phyloP scores from a whole-genome alignment of 2,329 filamentous ascomycete species.

The Botrytis hyacinthi region DNA sequence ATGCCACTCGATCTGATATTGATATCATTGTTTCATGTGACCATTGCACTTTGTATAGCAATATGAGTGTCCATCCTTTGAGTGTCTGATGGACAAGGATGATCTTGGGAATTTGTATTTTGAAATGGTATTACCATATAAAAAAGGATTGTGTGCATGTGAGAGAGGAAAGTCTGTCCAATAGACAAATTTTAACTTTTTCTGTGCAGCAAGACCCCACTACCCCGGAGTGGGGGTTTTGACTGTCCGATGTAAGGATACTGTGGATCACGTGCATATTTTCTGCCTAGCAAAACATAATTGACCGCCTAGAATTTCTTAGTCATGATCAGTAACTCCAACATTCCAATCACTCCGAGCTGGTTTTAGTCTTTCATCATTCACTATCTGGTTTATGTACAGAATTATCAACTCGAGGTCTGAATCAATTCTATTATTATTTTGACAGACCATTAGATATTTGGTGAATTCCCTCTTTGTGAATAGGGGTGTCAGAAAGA shows the following conservation, averaged over 20 bases:
- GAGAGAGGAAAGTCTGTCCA: not conserved
- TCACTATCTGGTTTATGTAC: not conserved
- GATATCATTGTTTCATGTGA: not conserved
- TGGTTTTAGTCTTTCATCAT: not conserved
- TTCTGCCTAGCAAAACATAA: not conserved
- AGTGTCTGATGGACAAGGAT: not conserved
- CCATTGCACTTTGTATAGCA: not conserved
- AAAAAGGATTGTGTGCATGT: not conserved
- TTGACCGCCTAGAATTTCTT: not conserved
- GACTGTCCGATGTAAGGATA: not conserved
- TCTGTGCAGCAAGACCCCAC: not conserved
- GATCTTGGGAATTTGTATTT: not conserved
- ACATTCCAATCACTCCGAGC: not conserved
- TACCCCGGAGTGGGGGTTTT: not conserved
- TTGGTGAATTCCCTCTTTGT: not conserved
- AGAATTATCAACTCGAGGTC: not conserved
- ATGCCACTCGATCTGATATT: constrained; percentile 8
- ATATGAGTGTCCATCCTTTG: not conserved
- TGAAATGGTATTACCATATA: not conserved
- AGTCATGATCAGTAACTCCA: constrained; percentile 9
- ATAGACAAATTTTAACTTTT: not conserved
- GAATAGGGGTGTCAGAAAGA: not conserved
- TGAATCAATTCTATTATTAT: not conserved
- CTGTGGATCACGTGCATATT: not conserved
- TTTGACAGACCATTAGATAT: not conserved